Evolutionary conservation across 768 basidiomycete genomes (phyloP), one percentile per base, ranked within the genome.

Genomic region (Mycena sanguinolenta): DNA sequence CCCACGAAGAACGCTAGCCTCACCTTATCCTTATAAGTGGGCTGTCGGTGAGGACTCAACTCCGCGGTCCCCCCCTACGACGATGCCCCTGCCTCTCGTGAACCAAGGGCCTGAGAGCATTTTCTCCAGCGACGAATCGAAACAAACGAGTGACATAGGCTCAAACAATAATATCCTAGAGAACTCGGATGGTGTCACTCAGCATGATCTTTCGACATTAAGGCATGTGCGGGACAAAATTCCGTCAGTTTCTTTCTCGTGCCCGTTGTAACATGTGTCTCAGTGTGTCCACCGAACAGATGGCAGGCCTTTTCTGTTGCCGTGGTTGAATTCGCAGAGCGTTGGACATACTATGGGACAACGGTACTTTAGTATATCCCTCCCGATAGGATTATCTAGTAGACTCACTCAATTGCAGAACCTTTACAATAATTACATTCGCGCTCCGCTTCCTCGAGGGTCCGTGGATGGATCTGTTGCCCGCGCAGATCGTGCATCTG

Each of bases 281-380:
- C 27, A 21, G 8, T 17, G 5, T 19, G 7, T 23, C 10, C 16
- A 23, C 16, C 27, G 2, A 6, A n/a, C 57, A 72, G 71, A 10
- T 72, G 71, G 67, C 63, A 34, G 23, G 80, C 85, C 19, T 86
- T 84, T 82, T 71, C 85, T 32, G 83, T 88, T 36, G 85, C 84
- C 59, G 73, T 84, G 58, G 85, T 87, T 13, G 87, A 89, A 72
- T 86, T 89, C 50, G 85, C 86, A 57, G 88, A 89, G 76, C 83
- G 88, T 75, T 87, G 84, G 85, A 81, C 83, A 9, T 86, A 86
- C 82, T 89, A 89, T 72, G 87, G 84, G 61, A 85, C 85, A 16
- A 84, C 85, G 42, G 70, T 66, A 1, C 25, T 7, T 2, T 2
- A 19, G 13, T n/a, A n/a, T n/a, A n/a, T n/a, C n/a, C n/a, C n/a